Base-by-base conservation (phyloP, 202 grass and related monocot genomes). In the Digitaria exilis region DNA sequence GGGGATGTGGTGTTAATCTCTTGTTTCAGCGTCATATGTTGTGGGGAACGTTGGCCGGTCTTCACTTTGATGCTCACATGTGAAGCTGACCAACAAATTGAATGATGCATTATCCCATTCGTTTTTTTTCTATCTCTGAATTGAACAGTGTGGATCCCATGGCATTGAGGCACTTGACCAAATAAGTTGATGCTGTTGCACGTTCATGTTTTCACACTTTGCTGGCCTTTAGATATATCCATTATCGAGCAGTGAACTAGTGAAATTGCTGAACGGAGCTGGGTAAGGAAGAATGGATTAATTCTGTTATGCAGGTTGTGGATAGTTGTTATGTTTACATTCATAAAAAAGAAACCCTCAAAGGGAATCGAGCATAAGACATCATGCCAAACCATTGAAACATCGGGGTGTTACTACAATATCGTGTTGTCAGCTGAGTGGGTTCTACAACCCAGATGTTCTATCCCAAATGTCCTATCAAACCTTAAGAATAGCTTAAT, bases 171-270 rank as follows among this genome's bases (percentile, higher is more conserved):
- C 25, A 50, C 9, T 46, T 49, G n/a, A 34, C 12, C 21, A 65
- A 45, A 71, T 19, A 64, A 45, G 66, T 15, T 24, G 28, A 48
- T 56, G 35, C 34, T 5, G 2, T 42, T 35, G 28, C 6, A 15
- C 83, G 42, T 83, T 79, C 26, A 55, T 6, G 24, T 63, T 45
- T 70, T 51, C 24, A 51, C 39, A 72, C 9, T 71, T 46, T 76
- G 6, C 14, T 71, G 21, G 9, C 58, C 19, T 49, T 2, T 48
- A 65, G 68, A 56, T 87, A 31, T 51, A 82, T 7, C 26, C 46
- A 83, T 7, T 4, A 39, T 39, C 35, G 67, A 66, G 30, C 14
- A 21, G n/a, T 77, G 61, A 32, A 72, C 37, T 37, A 73, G 61
- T 49, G 7, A 39, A 39, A n/a, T 22, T n/a, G 17, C 16, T 30